Percentiles rank a stretch among this genome's conserved stretches.
Conservation (phyloP, 441 rosid species). For the Populus trichocarpa region DNA sequence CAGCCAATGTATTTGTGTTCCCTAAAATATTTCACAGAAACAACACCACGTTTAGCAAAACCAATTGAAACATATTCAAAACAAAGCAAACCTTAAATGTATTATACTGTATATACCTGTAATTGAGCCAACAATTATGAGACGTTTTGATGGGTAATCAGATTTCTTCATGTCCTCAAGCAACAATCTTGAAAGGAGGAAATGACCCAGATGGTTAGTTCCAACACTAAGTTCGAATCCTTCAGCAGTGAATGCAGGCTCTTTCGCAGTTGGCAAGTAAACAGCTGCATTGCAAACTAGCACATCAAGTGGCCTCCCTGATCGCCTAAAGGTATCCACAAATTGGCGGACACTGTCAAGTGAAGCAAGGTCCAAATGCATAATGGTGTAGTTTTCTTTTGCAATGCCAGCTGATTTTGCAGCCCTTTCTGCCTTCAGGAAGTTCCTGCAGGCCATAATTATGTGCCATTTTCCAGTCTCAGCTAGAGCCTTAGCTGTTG, state of each 20-base stretch:
- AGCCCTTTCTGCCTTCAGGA: slow-evolving; percentile 64
- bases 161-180: slow-evolving; percentile 53
- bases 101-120: slow-evolving; percentile 35
- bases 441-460: slow-evolving; percentile 94
- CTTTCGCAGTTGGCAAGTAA: slow-evolving; percentile 57
- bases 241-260: slow-evolving; percentile 57
- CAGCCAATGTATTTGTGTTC: slow-evolving; percentile 63
- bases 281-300: slow-evolving; percentile 68
- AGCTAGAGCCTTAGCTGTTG: slow-evolving; percentile 83
- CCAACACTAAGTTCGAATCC: slow-evolving; percentile 70
- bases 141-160: slow-evolving; percentile 59
- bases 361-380: slow-evolving; percentile 66
- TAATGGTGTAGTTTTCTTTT: slow-evolving; percentile 49
- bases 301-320: slow-evolving; percentile 50
- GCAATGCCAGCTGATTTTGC: slow-evolving; percentile 60
- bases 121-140: slow-evolving; percentile 62
- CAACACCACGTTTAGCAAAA: slow-evolving; percentile 9
- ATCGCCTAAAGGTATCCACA: slow-evolving; percentile 43
- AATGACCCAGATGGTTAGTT: slow-evolving; percentile 68
- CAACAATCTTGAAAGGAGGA: slow-evolving; percentile 52
- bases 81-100: not conserved
- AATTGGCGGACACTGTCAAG: slow-evolving; percentile 63
- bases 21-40: slow-evolving; percentile 26
- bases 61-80: not conserved
- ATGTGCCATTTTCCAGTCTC: slow-evolving; percentile 96